A percentile compares a stretch with the other conserved stretches of the same genome.
Conservation (phyloP, 352 stramenopile genomes). For the Phytophthora hibernalis region DNA sequence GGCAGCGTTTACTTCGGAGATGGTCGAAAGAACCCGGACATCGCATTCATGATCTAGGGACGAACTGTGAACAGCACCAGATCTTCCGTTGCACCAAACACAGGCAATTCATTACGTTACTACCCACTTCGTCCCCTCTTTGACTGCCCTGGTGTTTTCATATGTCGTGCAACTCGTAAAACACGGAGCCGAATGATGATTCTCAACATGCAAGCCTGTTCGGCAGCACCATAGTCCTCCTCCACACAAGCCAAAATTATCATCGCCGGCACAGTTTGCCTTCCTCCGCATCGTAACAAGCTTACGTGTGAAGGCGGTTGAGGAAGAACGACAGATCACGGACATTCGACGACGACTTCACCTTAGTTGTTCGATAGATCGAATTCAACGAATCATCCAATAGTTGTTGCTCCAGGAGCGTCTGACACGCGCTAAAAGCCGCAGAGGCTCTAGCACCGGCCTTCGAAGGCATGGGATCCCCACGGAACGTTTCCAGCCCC, state of each 20-base stretch:
- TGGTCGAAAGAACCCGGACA: constrained; percentile 74
- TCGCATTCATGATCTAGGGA: constrained; percentile 78
- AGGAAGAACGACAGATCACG: constrained; percentile 69
- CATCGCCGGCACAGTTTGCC: not conserved
- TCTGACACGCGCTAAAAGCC: constrained; percentile 67
- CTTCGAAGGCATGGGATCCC: constrained; percentile 62
- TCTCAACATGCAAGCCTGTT: not conserved
- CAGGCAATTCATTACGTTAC: constrained; percentile 14
- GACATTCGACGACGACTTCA: constrained; percentile 41
- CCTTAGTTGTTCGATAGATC: constrained; percentile 72
- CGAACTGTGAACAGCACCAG: not conserved
- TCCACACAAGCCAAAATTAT: not conserved
- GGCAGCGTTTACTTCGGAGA: constrained; percentile 84
- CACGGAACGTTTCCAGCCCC: constrained; percentile 53
- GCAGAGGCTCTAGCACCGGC: constrained; percentile 59
- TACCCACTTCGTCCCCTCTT: not conserved
- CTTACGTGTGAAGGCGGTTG: constrained; percentile 47
- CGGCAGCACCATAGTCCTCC: not conserved
- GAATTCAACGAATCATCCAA: constrained; percentile 80
- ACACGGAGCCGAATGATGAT: not conserved
- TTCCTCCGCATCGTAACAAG: not conserved
- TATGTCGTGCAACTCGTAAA: not conserved
- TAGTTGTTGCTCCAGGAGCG: constrained; percentile 54
- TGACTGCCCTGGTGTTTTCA: not conserved
- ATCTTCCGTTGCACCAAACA: not conserved